phyloP scores from a whole-genome alignment of 2,329 filamentous ascomycete species.

The Alternaria sp. region DNA sequence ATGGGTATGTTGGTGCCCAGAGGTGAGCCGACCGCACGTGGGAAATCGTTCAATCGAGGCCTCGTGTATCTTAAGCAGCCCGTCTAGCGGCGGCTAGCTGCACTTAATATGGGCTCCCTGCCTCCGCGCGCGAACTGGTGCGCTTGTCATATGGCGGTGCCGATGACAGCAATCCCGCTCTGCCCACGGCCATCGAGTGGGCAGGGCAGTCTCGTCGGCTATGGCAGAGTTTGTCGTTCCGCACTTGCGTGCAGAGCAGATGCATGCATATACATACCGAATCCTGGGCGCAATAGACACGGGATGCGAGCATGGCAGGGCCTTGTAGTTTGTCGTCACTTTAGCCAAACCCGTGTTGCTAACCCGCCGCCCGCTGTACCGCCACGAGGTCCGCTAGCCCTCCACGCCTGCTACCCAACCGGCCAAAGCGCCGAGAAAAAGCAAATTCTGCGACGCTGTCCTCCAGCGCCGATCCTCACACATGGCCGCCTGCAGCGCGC shows the following conservation, averaged over 20 bases:
- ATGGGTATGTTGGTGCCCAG: constrained; percentile 35
- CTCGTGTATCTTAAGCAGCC: constrained; percentile 48
- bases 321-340: constrained; percentile 18
- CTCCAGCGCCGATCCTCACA: constrained; percentile 15
- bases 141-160: constrained; percentile 24
- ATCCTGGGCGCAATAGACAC: constrained; percentile 12
- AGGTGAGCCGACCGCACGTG: constrained; percentile 45
- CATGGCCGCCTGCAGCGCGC: constrained; percentile 19
- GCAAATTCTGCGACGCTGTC: constrained; percentile 11
- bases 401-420: constrained; percentile 31
- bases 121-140: constrained; percentile 32
- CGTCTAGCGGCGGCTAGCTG: constrained; percentile 48
- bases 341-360: constrained; percentile 29
- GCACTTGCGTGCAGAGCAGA: constrained; percentile 13
- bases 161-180: constrained; percentile 11
- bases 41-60: constrained; percentile 51
- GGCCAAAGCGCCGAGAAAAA: constrained; percentile 28
- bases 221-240: constrained; percentile 10
- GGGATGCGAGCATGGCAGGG: constrained; percentile 13
- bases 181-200: background rate
- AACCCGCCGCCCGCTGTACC: constrained; percentile 33
- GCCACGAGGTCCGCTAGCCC: constrained; percentile 37
- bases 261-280: constrained; percentile 9
- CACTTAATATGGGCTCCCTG: constrained; percentile 43
- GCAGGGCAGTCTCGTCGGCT: too few species aligned